Evolutionary conservation across 257 asterid species (phyloP).

Genomic region (Coffea eugenioides): DNA sequence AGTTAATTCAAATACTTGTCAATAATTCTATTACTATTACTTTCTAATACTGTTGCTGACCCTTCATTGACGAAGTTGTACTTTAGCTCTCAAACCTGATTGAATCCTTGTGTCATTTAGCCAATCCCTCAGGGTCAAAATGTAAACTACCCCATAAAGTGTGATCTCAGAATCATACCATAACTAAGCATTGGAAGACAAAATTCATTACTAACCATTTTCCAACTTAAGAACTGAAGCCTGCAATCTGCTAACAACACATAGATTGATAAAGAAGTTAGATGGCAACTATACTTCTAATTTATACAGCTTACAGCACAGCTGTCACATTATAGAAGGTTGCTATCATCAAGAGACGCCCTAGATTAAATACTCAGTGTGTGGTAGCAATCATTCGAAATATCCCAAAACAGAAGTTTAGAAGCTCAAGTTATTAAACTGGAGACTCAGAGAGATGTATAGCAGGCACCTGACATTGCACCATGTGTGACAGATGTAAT

Average conservation of each 20-base stretch:
- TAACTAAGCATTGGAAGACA: not conserved
- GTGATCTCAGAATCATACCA: not conserved
- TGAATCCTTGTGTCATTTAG: not conserved
- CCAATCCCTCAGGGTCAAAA: not conserved
- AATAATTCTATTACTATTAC: too few species aligned
- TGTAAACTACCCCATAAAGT: too few species aligned
- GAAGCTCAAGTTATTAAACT: not conserved
- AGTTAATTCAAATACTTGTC: too few species aligned
- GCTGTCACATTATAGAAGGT: not conserved
- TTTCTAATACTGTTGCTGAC: too few species aligned
- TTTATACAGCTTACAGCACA: not conserved
- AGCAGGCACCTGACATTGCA: constrained; percentile 59
- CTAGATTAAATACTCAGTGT: not conserved
- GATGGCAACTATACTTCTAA: not conserved
- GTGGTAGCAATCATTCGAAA: not conserved
- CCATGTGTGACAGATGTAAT: constrained; percentile 83
- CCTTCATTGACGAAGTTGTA: too few species aligned
- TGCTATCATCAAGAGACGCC: not conserved
- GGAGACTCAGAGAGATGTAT: not conserved
- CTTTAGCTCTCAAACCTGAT: too few species aligned
- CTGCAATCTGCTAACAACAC: not conserved
- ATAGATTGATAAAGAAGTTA: not conserved
- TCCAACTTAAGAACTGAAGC: not conserved
- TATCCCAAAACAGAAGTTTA: not conserved
- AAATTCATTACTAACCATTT: not conserved